Evolutionary conservation across 106 monocot genomes (phyloP).

Genomic region (Apostasia ramifera): DNA sequence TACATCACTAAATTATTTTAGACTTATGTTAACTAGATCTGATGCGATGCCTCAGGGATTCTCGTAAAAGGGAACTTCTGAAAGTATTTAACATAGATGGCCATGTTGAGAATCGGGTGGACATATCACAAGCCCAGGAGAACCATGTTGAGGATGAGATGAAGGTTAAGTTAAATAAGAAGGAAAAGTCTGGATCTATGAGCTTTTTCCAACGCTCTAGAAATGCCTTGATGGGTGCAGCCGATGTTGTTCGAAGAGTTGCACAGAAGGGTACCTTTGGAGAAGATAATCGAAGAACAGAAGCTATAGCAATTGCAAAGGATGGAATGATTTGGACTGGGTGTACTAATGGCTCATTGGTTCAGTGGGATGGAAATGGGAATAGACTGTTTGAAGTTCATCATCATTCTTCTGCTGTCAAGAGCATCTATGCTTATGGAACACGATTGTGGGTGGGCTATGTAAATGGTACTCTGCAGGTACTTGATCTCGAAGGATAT

Average conservation of each 20-base stretch:
- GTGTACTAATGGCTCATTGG: slow-evolving; percentile 37
- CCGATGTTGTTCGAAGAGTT: slow-evolving; percentile 60
- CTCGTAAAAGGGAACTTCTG: slow-evolving; percentile 45
- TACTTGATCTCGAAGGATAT: slow-evolving; percentile 54
- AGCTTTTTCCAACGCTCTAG: slow-evolving; percentile 63
- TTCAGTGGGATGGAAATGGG: slow-evolving; percentile 67
- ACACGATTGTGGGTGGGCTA: slow-evolving; percentile 54
- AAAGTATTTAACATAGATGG: slow-evolving; percentile 58
- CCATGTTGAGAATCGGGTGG: slow-evolving; percentile 36
- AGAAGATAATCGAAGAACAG: slow-evolving; percentile 47
- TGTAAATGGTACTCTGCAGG: slow-evolving; percentile 33
- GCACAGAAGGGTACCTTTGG: slow-evolving; percentile 49
- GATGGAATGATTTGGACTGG: slow-evolving; percentile 66
- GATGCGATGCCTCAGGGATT: slow-evolving; percentile 35
- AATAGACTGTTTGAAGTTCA: slow-evolving; percentile 42
- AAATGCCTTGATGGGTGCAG: slow-evolving; percentile 60
- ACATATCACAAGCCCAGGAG: slow-evolving; percentile 20
- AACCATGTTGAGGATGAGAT: slow-evolving; percentile 38
- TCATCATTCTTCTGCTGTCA: slow-evolving; percentile 32
- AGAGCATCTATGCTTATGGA: slow-evolving; percentile 47
- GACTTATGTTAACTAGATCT: not conserved
- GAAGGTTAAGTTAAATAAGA: slow-evolving; percentile 39
- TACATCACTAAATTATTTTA: not conserved
- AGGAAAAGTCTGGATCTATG: slow-evolving; percentile 42
- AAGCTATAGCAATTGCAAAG: slow-evolving; percentile 38